Evolutionary conservation across 306 rosid species (phyloP).

Genomic region (Cajanus cajan): DNA sequence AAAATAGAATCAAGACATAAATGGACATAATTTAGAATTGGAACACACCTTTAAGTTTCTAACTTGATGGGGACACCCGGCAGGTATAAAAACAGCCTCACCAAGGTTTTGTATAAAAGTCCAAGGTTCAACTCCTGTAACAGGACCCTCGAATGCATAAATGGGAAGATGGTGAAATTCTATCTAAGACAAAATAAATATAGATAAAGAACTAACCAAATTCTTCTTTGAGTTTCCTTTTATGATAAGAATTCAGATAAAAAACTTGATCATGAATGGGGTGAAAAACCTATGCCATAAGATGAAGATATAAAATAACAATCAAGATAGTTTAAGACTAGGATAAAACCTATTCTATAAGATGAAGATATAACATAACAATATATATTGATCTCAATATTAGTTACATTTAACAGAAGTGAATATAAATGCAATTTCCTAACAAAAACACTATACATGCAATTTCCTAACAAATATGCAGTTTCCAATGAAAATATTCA

Average conservation of each 20-base stretch:
- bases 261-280: slow-evolving; percentile 64
- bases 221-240: slow-evolving; percentile 64
- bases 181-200: background rate
- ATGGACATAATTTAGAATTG: too few relatives aligned
- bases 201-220: slow-evolving; percentile 44
- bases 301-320: background rate
- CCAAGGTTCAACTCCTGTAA: slow-evolving; percentile 30
- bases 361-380: background rate
- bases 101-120: slow-evolving; percentile 27
- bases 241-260: slow-evolving; percentile 53
- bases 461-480: background rate
- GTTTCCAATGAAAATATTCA: too few relatives aligned
- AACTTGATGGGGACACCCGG: too few relatives aligned
- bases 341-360: too few relatives aligned
- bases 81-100: background rate
- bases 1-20: background rate
- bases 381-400: background rate
- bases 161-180: background rate
- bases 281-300: slow-evolving; percentile 47
- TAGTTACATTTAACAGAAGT: background rate
- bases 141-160: background rate
- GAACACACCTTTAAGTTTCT: too few relatives aligned
- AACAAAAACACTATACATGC: background rate
- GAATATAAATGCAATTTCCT: background rate
- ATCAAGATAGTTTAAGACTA: too few relatives aligned